phyloP scores from a whole-genome alignment of 768 basidiomycete species.

The Macrolepiota fuliginosa region DNA sequence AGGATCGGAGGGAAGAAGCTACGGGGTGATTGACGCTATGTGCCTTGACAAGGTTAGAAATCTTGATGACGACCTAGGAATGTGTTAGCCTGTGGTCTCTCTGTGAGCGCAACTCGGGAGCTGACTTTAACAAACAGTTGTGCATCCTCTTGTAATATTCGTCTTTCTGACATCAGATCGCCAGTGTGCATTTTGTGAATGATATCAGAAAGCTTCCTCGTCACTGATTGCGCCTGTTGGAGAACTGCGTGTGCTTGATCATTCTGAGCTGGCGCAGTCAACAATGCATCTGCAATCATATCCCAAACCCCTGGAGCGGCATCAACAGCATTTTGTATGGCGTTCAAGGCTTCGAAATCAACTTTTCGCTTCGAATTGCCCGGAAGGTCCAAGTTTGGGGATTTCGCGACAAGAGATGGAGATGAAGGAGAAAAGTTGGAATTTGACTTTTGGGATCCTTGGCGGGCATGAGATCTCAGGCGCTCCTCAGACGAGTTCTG shows the following conservation, averaged over 20 bases:
- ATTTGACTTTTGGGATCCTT: constrained; percentile 39
- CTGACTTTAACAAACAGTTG: constrained; percentile 79
- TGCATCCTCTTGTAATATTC: constrained; percentile 71
- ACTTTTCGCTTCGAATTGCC: constrained; percentile 60
- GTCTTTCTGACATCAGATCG: constrained; percentile 52
- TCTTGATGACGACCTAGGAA: constrained; percentile 65
- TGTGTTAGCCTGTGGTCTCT: not conserved
- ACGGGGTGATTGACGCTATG: constrained; percentile 57
- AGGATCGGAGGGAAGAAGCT: constrained; percentile 55
- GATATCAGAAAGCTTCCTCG: constrained; percentile 57
- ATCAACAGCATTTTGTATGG: constrained; percentile 76
- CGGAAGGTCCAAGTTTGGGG: constrained; percentile 44
- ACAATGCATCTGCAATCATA: constrained; percentile 69
- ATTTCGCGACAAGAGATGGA: constrained; percentile 35
- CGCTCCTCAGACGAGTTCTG: constrained; percentile 8
- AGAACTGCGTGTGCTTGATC: constrained; percentile 55
- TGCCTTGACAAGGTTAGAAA: constrained; percentile 72
- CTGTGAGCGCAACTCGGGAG: not conserved
- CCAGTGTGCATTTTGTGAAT: constrained; percentile 58
- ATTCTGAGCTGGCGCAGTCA: constrained; percentile 38
- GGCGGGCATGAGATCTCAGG: constrained; percentile 31
- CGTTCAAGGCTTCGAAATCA: constrained; percentile 76
- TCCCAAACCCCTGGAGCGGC: constrained; percentile 82
- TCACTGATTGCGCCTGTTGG: constrained; percentile 60
- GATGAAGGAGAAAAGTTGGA: constrained; percentile 31